A percentile compares a stretch with the other conserved stretches of the same genome.
phyloP scores from a whole-genome alignment of 2,329 filamentous ascomycete genomes.

The Fusarium udum region DNA sequence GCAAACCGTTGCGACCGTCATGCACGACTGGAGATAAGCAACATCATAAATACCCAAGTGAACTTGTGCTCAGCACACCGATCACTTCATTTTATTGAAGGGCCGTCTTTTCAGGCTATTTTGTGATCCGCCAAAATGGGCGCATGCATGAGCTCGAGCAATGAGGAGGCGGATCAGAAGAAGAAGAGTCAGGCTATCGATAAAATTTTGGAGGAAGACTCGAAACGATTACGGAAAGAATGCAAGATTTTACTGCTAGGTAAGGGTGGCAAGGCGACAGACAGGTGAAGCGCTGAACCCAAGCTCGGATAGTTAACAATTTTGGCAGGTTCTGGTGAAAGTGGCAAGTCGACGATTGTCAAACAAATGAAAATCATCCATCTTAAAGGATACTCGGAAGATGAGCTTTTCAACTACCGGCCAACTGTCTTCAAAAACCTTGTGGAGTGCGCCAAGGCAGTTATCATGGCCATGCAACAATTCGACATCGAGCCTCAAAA shows the following conservation, averaged over 20 bases:
- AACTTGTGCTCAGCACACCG: conserved; percentile 7
- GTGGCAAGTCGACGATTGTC: conserved; percentile 98
- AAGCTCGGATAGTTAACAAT: conserved; percentile 28
- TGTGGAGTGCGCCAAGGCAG: conserved; percentile 92
- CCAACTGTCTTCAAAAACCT: conserved; percentile 98
- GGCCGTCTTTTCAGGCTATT: conserved; percentile 21
- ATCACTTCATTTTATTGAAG: conserved; percentile 9
- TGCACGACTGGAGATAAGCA: conserved; percentile 39
- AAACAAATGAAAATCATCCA: conserved; percentile 99
- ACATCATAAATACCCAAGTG: conserved; percentile 27
- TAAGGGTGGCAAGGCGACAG: conserved; percentile 56
- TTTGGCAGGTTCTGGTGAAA: conserved; percentile 87
- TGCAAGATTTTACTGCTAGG: conserved; percentile 98
- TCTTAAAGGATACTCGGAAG: conserved; percentile 94
- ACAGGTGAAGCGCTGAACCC: not conserved
- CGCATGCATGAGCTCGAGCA: conserved; percentile 88
- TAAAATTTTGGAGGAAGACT: conserved; percentile 92
- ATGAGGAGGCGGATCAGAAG: conserved; percentile 90
- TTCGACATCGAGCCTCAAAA: conserved; percentile 84
- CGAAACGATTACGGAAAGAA: conserved; percentile 89
- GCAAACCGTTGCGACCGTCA: conserved; percentile 33
- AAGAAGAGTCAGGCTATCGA: conserved; percentile 98
- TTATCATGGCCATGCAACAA: conserved; percentile 90
- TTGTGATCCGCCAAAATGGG: conserved; percentile 73
- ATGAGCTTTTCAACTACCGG: conserved; percentile 93